A percentile compares a stretch with the other conserved stretches of the same genome.
These are phyloP conservation scores for Coelastrella sp. DNA, from an alignment of 139 green algal species.

Conservation along the genomic window DNA sequence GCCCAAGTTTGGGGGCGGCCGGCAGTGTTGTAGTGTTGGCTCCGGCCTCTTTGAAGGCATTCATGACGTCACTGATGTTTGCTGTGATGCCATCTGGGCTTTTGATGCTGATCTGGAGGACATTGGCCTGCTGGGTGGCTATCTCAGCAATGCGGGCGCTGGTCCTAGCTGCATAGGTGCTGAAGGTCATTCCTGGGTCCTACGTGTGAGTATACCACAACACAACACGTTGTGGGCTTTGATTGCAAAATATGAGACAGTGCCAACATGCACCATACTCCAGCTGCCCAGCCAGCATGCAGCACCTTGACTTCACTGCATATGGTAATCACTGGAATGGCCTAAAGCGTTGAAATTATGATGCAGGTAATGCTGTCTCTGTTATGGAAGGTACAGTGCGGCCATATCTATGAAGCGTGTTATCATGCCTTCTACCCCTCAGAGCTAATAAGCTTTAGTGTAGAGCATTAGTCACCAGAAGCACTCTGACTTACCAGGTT, in stretches of 20 bases:
- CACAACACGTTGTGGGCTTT: too few relatives aligned
- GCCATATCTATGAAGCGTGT: too few relatives aligned
- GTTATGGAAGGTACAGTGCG: too few relatives aligned
- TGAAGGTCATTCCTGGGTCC: slow-evolving; percentile 39
- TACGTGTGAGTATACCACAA: slow-evolving; percentile 11
- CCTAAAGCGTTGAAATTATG: too few relatives aligned
- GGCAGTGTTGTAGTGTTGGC: slow-evolving; percentile 11
- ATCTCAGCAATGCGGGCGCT: slow-evolving; percentile 55
- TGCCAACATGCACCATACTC: too few relatives aligned
- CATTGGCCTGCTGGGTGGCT: slow-evolving; percentile 32
- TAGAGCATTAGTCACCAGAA: too few relatives aligned
- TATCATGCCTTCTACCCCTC: too few relatives aligned
- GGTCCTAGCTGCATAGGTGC: slow-evolving; percentile 34
- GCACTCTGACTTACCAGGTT: slow-evolving; percentile 7
- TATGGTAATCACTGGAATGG: too few relatives aligned
- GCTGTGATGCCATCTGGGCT: not conserved
- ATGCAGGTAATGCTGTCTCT: too few relatives aligned
- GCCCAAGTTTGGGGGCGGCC: not conserved
- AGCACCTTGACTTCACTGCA: too few relatives aligned
- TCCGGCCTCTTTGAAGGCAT: slow-evolving; percentile 26
- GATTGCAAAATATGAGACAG: not conserved
- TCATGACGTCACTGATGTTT: not conserved
- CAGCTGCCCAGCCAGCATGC: too few relatives aligned
- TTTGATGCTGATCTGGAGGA: slow-evolving; percentile 13
- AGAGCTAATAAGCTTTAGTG: too few relatives aligned